Base-by-base conservation (phyloP, 2,329 filamentous ascomycete species). In the Blastomyces parvus region DNA sequence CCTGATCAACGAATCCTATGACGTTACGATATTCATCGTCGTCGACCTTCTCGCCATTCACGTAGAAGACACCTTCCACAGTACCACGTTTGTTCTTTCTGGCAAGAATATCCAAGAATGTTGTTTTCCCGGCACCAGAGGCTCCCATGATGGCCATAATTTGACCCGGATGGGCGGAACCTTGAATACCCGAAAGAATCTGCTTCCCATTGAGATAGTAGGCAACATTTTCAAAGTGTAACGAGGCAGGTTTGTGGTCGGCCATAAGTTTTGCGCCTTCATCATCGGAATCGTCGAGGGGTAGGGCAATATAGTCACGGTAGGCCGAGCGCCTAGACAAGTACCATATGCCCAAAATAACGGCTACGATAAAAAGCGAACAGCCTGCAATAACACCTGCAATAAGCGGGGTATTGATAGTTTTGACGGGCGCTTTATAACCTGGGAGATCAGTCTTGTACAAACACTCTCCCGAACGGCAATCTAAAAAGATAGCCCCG, bases 131-230 rank as follows among this genome's bases (percentile, higher is more conserved):
- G 52, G 94, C 95, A 38, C 94, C 94, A 0, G 94, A 99, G 8
- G 94, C 93, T 63, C 94, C 94, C 93, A 99, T 99, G 70, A 99
- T 96, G 9, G 94, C 94, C 68, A 93, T 90, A 8, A 97, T 85
- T 74, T 99, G 91, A n/a, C 95, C 95, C 2, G 93, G 91, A 68
- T 89, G 88, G n/a, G 93, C 92, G 52, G 91, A 86, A 57, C 94
- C 94, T 67, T 88, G 87, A 42, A 99, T 88, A 17, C 84, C 85
- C 19, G 83, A 83, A 2, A 99, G 81, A 57, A 99, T 97, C 61
- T 89, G 83, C 76, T 90, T 97, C 48, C 91, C 91, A 67, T 95
- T 96, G 46, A 99, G 82, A 27, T 83, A 82, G 73, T 99, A 99
- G 0, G 87, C 86, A 2, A 99, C 88, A 64, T 95, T 88, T 64